These are phyloP conservation scores for Cryptosporidium xiaoi DNA, from an alignment of 169 alveolate species.

Conservation along the genomic window DNA sequence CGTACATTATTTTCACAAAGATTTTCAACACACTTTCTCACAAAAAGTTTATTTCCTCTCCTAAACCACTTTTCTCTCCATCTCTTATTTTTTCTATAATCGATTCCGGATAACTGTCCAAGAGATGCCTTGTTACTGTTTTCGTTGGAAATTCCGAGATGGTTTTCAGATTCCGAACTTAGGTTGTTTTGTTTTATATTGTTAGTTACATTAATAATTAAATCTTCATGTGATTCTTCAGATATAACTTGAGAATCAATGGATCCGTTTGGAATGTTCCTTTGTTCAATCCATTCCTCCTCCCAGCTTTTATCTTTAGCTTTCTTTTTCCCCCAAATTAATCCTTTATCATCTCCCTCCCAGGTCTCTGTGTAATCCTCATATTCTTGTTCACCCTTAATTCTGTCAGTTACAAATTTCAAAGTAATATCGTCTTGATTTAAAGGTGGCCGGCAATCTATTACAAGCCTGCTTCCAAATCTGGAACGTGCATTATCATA, in stretches of 20 bases:
- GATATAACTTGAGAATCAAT: constrained; percentile 18
- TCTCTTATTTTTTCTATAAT: constrained; percentile 46
- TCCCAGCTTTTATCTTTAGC: constrained; percentile 68
- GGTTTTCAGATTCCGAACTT: neutral
- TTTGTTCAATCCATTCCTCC: constrained; percentile 72
- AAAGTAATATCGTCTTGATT: neutral
- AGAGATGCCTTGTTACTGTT: constrained; percentile 25
- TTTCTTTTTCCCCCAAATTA: constrained; percentile 67
- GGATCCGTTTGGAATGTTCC: constrained; percentile 50
- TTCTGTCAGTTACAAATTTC: neutral
- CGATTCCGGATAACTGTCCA: constrained; percentile 53
- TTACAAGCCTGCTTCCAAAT: constrained; percentile 30
- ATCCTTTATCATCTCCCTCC: constrained; percentile 66
- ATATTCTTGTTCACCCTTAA: constrained; percentile 19
- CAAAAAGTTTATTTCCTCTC: constrained; percentile 44
- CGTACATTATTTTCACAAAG: constrained; percentile 65
- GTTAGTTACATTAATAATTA: neutral
- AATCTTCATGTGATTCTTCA: constrained; percentile 32
- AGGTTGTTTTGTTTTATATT: neutral
- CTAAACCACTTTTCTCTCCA: constrained; percentile 75
- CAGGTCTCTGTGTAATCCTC: constrained; percentile 61
- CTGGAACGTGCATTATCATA: constrained; percentile 14
- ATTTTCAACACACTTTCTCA: constrained; percentile 46
- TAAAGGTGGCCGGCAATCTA: neutral
- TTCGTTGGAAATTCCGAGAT: neutral